These are phyloP conservation scores for Penicillium sp. DNA, from an alignment of 2,329 filamentous ascomycete species.

Conservation along the genomic window DNA sequence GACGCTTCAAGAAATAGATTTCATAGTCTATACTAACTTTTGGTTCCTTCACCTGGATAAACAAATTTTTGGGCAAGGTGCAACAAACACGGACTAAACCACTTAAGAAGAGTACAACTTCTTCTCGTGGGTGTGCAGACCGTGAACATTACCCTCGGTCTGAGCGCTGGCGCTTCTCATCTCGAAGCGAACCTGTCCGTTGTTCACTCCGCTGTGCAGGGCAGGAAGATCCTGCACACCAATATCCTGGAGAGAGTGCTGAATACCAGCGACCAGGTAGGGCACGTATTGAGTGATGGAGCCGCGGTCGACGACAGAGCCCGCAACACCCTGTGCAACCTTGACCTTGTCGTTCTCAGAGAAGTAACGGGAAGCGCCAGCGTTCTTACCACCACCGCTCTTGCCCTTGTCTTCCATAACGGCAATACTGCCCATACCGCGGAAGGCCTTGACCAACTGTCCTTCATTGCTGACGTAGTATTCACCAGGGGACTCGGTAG, in stretches of 20 bases:
- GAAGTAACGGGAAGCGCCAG: constrained; percentile 96
- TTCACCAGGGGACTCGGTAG: constrained; percentile 93
- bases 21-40: too few species aligned
- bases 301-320: constrained; percentile 59
- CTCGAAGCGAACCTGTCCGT: constrained; percentile 85
- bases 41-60: too few species aligned
- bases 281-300: constrained; percentile 94
- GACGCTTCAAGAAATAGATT: too few species aligned
- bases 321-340: constrained; percentile 94
- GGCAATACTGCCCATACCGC: constrained; percentile 98
- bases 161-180: constrained; percentile 91
- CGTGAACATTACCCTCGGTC: constrained; percentile 93
- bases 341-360: constrained; percentile 93
- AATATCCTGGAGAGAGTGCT: constrained; percentile 96
- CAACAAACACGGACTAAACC: too few species aligned
- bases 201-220: constrained; percentile 73
- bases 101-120: constrained; percentile 70
- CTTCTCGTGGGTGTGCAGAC: constrained; percentile 98
- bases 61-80: too few species aligned
- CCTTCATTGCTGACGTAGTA: constrained; percentile 96
- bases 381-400: constrained; percentile 78
- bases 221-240: constrained; percentile 78
- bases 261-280: constrained; percentile 91
- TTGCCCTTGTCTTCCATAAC: constrained; percentile 97
- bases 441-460: constrained; percentile 98